Evolutionary conservation across 164 flowering plant species (phyloP).

Genomic region (Nymphaea thermarum): DNA sequence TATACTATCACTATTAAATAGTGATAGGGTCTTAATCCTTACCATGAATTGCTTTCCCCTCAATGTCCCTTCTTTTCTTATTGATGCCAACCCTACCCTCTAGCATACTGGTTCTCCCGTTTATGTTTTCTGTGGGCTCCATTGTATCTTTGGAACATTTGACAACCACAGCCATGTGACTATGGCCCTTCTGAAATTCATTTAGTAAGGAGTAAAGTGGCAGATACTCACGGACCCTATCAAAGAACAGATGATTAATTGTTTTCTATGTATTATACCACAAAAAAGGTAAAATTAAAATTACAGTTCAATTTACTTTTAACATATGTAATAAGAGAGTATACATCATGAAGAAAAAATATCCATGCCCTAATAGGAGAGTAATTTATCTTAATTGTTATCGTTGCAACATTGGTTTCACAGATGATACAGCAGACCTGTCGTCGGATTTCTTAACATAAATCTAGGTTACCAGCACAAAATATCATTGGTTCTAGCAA

Average conservation of each 20-base stretch:
- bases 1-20: neutral
- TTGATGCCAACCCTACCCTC: conserved; percentile 2
- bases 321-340: too few relatives aligned
- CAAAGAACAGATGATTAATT: conserved; percentile 1
- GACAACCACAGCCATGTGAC: conserved; percentile 66
- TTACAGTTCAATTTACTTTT: too few relatives aligned
- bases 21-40: neutral
- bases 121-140: conserved; percentile 5
- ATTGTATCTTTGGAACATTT: conserved; percentile 16
- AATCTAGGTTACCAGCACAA: too few relatives aligned
- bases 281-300: too few relatives aligned
- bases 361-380: too few relatives aligned
- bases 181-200: conserved; percentile 55
- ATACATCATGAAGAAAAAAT: too few relatives aligned
- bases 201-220: conserved; percentile 57
- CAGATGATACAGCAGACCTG: too few relatives aligned
- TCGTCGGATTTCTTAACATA: too few relatives aligned
- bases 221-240: conserved; percentile 34
- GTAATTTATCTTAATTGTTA: too few relatives aligned
- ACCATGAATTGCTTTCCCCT: conserved; percentile 6
- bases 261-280: too few relatives aligned
- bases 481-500: too few relatives aligned
- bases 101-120: neutral
- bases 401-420: too few relatives aligned
- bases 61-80: neutral